Evolutionary conservation across 1,139 yeast species (phyloP), one percentile per base, ranked within the genome.

Genomic region (Lodderomyces oxycetoniae): DNA sequence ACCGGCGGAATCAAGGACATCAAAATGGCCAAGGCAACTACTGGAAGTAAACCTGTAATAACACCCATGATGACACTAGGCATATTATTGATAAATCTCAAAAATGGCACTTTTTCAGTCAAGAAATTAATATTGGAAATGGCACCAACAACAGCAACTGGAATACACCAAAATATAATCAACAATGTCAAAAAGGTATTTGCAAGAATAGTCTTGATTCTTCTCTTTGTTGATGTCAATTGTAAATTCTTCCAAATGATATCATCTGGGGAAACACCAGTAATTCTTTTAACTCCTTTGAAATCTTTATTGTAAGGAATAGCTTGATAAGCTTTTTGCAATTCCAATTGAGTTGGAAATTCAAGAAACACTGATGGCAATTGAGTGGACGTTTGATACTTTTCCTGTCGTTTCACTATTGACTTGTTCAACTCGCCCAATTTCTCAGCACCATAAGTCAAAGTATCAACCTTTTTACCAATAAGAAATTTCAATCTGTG

Each of bases 131-230:
- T 74, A 61, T 89, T 89, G 15, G 97, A 88, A 45, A 91, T 74
- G 51, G 81, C 68, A 79, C 97, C 97, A 37, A 91, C 96, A 56
- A 87, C 86, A 2, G 96, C 95, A 34, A 89, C 96, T 12, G 97
- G 97, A 49, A 88, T 71, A 40, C 95, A 75, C 97, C 97, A 91
- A 55, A 88, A 82, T 37, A 89, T 72, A 42, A 87, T 75, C 52
- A 82, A 59, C 34, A 69, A 57, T 17, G 74, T 63, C 42, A 74
- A 63, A 34, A 73, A 55, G 8, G 75, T 57, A 15, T 54, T 49
- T 26, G 74, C 73, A 43, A 71, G 48, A 17, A 61, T 32, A 35
- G 55, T 57, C 49, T 74, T 69, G 15, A 59, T 46, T 37, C 65
- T 52, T 55, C 78, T 64, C 39, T 60, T 61, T 36, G 49, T 48